Evolutionary conservation across 2,329 filamentous ascomycete species (phyloP), one percentile per base, ranked within the genome.

Genomic region (Aspergillus japonicus): DNA sequence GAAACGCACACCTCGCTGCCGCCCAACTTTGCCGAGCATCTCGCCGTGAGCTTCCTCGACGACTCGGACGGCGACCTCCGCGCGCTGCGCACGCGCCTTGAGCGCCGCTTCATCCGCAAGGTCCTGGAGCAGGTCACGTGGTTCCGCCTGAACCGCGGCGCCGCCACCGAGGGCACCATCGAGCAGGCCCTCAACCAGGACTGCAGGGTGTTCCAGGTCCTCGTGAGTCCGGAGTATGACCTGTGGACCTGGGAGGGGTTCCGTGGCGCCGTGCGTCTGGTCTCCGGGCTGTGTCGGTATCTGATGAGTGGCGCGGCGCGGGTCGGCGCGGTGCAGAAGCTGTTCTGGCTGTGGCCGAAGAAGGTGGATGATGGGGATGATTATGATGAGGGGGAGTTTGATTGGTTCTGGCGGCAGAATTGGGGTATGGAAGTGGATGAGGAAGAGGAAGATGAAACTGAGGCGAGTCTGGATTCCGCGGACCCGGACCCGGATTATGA

Each of bases 201-300:
- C 11, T 48, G 56, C 1, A 62, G 60, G 2, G 64, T 62, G 1
- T 69, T 73, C 59, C 66, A 66, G 4, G 57, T 72, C 4, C 48
- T 71, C 0, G 68, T 54, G 4, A 70, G 66, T n/a, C 48, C 59
- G 3, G 71, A 73, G 24, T 73, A 66, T 47, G 65, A 73, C 24
- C 60, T 73, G 5, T 72, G 69, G 69, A 23, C 48, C 0, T 56
- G 58, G 47, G 49, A 55, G 3, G 69, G 70, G 24, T 73, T 71
- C 42, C 35, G 14, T 1, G 63, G 52, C 0, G 68, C 65, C 0
- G 31, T 68, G 6, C 58, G 60, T 3, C 39, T 68, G 5, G 50
- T 72, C 4, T 61, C 63, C 6, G 71, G 63, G 0, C 47, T 73
- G 47, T 35, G 63, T 2, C 44, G 67, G 48, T 73, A 73, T 57